These are phyloP conservation scores for Mycocentrospora acerina DNA, from an alignment of 2,329 filamentous ascomycete genomes.

Conservation along the genomic window DNA sequence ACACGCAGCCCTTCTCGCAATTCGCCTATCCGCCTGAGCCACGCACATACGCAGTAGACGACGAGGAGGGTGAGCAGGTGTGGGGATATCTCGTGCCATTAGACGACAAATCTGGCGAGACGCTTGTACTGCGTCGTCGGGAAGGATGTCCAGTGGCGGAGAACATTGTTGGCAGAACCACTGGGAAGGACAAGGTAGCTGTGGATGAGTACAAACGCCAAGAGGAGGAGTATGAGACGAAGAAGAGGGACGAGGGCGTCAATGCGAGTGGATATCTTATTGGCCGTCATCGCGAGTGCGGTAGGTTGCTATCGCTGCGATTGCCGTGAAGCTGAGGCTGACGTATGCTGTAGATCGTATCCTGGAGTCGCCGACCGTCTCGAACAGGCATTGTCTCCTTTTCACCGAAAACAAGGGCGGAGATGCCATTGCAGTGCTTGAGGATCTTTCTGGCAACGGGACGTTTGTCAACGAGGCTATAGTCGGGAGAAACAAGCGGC, in stretches of 20 bases:
- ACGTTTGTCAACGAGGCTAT: conserved; percentile 94
- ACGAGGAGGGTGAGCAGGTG: conserved; percentile 81
- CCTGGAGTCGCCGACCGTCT: conserved; percentile 76
- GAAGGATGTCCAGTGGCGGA: conserved; percentile 65
- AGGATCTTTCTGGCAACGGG: conserved; percentile 93
- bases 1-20: conserved; percentile 80
- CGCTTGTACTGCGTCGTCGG: conserved; percentile 74
- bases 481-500: conserved; percentile 86
- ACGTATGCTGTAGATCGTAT: conserved; percentile 60
- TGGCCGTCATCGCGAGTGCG: conserved; percentile 90
- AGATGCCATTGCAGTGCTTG: conserved; percentile 69
- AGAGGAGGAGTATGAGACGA: conserved; percentile 63
- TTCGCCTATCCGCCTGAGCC: conserved; percentile 70
- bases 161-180: conserved; percentile 40
- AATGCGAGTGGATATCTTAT: conserved; percentile 85
- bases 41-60: conserved; percentile 78
- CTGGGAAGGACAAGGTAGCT: conserved; percentile 49
- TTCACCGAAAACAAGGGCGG: conserved; percentile 64
- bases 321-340: conserved; percentile 6
- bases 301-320: conserved; percentile 53
- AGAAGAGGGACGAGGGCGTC: conserved; percentile 54
- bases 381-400: conserved; percentile 77
- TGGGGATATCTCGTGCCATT: conserved; percentile 95
- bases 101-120: conserved; percentile 67
- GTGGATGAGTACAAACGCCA: conserved; percentile 58